phyloP scores from a whole-genome alignment of 2,329 filamentous ascomycete species.

The Purpureocillium takamizusanense region DNA sequence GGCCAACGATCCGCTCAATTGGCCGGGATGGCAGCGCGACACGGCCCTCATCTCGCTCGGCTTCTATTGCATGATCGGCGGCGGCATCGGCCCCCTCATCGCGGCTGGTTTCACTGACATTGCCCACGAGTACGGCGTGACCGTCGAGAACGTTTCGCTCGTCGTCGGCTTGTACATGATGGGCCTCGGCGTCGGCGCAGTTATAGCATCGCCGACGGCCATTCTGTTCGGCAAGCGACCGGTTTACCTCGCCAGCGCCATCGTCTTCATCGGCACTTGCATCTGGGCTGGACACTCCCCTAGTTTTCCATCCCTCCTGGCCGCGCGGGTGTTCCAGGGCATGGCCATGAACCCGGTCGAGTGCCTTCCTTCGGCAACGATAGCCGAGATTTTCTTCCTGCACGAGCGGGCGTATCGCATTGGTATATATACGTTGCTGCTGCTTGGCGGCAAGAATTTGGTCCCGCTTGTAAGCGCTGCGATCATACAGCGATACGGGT shows the following conservation, averaged over 20 bases:
- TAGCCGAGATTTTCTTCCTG: slow-evolving; percentile 93
- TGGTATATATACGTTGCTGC: slow-evolving; percentile 82
- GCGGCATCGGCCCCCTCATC: slow-evolving; percentile 83
- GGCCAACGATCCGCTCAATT: slow-evolving; percentile 85
- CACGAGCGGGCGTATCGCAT: slow-evolving; percentile 90
- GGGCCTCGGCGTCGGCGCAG: slow-evolving; percentile 77
- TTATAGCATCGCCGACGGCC: slow-evolving; percentile 80
- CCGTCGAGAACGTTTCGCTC: slow-evolving; percentile 67
- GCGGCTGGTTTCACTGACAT: slow-evolving; percentile 86
- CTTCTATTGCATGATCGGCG: slow-evolving; percentile 87
- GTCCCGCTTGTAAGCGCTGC: slow-evolving; percentile 79
- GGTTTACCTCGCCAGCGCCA: slow-evolving; percentile 72
- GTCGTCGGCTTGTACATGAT: slow-evolving; percentile 93
- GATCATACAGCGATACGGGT: slow-evolving; percentile 67
- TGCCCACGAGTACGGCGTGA: slow-evolving; percentile 53
- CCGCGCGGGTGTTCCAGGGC: slow-evolving; percentile 81
- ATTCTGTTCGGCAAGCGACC: slow-evolving; percentile 87
- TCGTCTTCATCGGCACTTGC: slow-evolving; percentile 66
- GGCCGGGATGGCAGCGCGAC: slow-evolving; percentile 76
- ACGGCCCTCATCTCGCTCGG: slow-evolving; percentile 71
- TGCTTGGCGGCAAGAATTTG: slow-evolving; percentile 87
- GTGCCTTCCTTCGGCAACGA: slow-evolving; percentile 84
- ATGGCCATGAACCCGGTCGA: slow-evolving; percentile 84
- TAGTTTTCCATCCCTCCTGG: slow-evolving; percentile 67
- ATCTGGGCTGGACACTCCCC: slow-evolving; percentile 84